Base-by-base conservation (phyloP, 108 stramenopile genomes). In the Asterionellopsis glacialis region DNA sequence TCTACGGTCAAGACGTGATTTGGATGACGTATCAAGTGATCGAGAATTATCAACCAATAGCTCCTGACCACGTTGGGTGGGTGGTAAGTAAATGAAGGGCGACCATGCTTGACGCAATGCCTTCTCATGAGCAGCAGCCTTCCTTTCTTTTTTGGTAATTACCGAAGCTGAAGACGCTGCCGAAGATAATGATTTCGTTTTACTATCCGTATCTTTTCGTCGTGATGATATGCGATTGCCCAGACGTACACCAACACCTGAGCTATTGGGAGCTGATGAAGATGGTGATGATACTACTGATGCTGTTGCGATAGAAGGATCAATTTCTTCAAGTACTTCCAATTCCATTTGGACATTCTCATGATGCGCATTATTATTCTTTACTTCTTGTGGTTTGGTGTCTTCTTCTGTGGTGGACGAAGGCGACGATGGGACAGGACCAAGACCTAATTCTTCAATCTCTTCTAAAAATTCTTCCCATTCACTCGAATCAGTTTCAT, bases 1-100 rank as follows among this genome's bases (percentile, higher is more conserved):
- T 28, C 91, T 62, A 18, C 91, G 76, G 74, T 93, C 91, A 53
- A 93, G 64, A 42, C 88, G 63, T 41, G 57, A 58, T 47, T 81
- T 76, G 39, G 81, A 80, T 10, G 79, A 61, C 1, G 83, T 73
- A 68, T 88, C 91, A 41, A 69, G 22, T 0, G 57, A 14, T 1
- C 69, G 47, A 11, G 69, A 67, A 54, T 79, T 55, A 19, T 65
- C 55, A 41, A 49, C 19, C 48, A 81, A 52, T 18, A 65, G 58
- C 9, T 41, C 41, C 61, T 66, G 43, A 0, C 61, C 68, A 18
- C 54, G 19, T 12, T 45, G 15, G 1, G 81, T 72, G 1, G 91
- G 87, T 12, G 90, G 90, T 45, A 83, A 62, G 48, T 65, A 87
- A 16, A 92, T 44, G 58, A 80, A 70, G 14, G 85, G 79, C 33